Conservation (phyloP, 495 filamentous ascomycete species). For the Lineolata rhizophorae region DNA sequence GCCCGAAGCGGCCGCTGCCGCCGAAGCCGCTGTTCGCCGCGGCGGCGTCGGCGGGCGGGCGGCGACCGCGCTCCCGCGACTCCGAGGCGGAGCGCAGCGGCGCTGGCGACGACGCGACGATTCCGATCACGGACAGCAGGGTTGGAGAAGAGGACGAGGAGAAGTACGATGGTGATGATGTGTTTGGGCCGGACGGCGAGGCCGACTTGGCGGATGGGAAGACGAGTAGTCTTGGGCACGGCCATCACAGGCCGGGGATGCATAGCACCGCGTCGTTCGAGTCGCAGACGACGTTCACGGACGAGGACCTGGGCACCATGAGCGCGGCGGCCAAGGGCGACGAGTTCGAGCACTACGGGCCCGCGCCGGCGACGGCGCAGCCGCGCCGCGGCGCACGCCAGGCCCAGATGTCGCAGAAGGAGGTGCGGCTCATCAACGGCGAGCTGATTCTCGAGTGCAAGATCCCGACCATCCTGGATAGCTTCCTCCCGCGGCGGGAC, state of each 20-base stretch:
- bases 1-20: slow-evolving; percentile 70
- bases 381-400: slow-evolving; percentile 60
- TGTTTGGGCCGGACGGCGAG: slow-evolving; percentile 42
- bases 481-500: slow-evolving; percentile 76
- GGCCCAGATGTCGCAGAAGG: slow-evolving; percentile 78
- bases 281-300: slow-evolving; percentile 42
- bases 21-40: slow-evolving; percentile 72
- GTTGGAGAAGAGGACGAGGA: slow-evolving; percentile 1
- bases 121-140: too few species aligned
- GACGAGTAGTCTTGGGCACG: too few species aligned
- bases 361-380: slow-evolving; percentile 68
- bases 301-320: too few species aligned
- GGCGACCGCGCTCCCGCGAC: slow-evolving; percentile 22
- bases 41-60: too few species aligned
- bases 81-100: too few species aligned
- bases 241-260: slow-evolving; percentile 25
- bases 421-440: slow-evolving; percentile 89
- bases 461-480: slow-evolving; percentile 92
- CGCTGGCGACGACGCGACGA: slow-evolving; percentile 24
- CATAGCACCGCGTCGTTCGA: slow-evolving; percentile 39
- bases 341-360: slow-evolving; percentile 48
- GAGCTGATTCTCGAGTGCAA: slow-evolving; percentile 97
- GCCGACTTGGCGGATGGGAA: too few species aligned
- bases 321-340: slow-evolving; percentile 20
- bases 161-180: slow-evolving; percentile 40